phyloP scores from a whole-genome alignment of 345 rosid genomes.

The Salix dunnii region DNA sequence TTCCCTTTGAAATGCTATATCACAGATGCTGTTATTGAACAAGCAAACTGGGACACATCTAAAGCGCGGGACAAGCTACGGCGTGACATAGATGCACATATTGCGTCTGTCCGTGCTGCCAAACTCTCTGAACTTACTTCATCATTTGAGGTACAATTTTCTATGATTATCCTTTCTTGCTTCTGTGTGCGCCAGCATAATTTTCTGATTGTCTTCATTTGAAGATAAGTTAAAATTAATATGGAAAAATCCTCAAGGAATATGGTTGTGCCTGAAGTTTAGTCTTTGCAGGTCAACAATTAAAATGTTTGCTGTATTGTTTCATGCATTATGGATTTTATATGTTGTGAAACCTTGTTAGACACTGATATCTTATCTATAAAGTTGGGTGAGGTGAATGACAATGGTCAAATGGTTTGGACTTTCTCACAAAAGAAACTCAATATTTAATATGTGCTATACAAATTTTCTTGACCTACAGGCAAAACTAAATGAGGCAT shows the following conservation, averaged over 20 bases:
- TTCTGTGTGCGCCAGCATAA: not conserved
- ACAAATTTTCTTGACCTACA: conserved; percentile 29
- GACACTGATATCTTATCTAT: not conserved
- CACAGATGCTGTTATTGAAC: conserved; percentile 78
- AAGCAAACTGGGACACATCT: conserved; percentile 90
- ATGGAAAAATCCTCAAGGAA: not conserved
- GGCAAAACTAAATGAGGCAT: conserved; percentile 68
- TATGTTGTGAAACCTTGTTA: conserved; percentile 7
- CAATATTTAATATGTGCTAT: not conserved
- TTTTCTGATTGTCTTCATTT: not conserved
- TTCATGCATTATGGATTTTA: not conserved
- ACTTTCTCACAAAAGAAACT: not conserved
- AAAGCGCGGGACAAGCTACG: conserved; percentile 70
- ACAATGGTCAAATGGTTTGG: not conserved
- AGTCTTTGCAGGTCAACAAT: not conserved
- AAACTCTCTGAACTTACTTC: conserved; percentile 79
- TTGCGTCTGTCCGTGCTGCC: conserved; percentile 70
- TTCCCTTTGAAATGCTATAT: not conserved
- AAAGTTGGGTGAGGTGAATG: not conserved
- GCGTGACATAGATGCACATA: conserved; percentile 85
- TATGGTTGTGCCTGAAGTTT: not conserved
- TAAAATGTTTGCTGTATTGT: not conserved
- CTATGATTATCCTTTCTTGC: not conserved
- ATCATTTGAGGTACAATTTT: conserved; percentile 60
- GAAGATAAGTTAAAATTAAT: not conserved